phyloP scores from a whole-genome alignment of 768 basidiomycete genomes.

The Austroboletus eburneus region DNA sequence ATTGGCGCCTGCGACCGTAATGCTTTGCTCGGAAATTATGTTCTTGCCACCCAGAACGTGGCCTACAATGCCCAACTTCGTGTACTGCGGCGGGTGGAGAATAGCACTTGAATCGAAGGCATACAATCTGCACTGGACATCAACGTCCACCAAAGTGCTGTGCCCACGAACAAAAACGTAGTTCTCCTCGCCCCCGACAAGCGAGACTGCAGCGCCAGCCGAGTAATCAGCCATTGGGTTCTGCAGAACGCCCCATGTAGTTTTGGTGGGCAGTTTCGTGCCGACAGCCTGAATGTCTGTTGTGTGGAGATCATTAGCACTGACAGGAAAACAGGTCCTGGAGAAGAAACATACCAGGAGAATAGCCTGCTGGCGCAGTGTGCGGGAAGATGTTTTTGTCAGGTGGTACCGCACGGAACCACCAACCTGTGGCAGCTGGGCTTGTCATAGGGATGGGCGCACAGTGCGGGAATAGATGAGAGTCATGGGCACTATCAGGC shows the following conservation, averaged over 20 bases:
- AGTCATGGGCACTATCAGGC: too few relatives aligned
- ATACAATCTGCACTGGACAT: slow-evolving; percentile 6
- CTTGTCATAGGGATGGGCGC: slow-evolving; percentile 5
- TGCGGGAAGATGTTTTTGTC: slow-evolving; percentile 6
- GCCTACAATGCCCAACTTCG: not conserved
- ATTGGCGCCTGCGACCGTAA: not conserved
- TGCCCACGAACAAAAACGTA: slow-evolving; percentile 11
- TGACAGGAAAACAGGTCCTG: not conserved
- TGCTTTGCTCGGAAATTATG: slow-evolving; percentile 1
- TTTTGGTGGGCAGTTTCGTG: not conserved
- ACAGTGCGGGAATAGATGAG: not conserved
- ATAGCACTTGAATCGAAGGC: not conserved
- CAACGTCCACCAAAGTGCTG: slow-evolving; percentile 6
- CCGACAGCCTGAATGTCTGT: slow-evolving; percentile 9
- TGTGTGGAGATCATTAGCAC: not conserved
- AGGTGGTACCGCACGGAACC: not conserved
- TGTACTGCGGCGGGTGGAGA: not conserved
- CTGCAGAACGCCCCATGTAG: not conserved
- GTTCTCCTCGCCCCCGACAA: slow-evolving; percentile 5
- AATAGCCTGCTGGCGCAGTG: not conserved
- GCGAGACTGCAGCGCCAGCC: not conserved
- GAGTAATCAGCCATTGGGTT: slow-evolving; percentile 3
- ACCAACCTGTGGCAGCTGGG: slow-evolving; percentile 12
- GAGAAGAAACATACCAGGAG: slow-evolving; percentile 2
- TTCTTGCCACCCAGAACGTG: not conserved